Conservation (phyloP, 2,329 filamentous ascomycete species). For the Nannizziopsis arthrosporioides region DNA sequence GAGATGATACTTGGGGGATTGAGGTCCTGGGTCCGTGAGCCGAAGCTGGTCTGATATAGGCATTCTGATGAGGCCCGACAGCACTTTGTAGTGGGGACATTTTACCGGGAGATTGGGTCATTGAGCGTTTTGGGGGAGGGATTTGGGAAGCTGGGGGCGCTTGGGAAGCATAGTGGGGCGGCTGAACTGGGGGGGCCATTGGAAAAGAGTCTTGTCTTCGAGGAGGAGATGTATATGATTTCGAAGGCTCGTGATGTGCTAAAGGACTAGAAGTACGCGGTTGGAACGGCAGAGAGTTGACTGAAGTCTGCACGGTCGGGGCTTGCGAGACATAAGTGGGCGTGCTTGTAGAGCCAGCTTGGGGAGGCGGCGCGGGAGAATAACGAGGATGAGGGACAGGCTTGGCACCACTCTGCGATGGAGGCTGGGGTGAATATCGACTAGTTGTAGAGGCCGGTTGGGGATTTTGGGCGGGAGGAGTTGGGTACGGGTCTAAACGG, state of each 20-base stretch:
- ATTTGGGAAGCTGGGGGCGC: constrained; percentile 19
- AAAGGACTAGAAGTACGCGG: constrained; percentile 55
- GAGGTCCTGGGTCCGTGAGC: constrained; percentile 35
- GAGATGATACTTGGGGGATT: constrained; percentile 25
- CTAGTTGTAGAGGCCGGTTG: constrained; percentile 17
- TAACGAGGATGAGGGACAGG: constrained; percentile 32
- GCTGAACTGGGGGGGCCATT: not conserved
- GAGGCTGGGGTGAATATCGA: constrained; percentile 35
- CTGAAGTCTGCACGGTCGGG: constrained; percentile 17
- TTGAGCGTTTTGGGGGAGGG: constrained; percentile 39
- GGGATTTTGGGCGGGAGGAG: constrained; percentile 15
- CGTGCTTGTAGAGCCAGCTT: constrained; percentile 20
- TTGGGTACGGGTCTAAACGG: constrained; percentile 25
- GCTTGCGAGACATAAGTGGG: constrained; percentile 34
- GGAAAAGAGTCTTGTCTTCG: constrained; percentile 2
- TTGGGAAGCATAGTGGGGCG: not conserved
- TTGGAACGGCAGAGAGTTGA: constrained; percentile 41
- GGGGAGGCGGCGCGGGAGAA: constrained; percentile 35
- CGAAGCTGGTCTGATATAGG: constrained; percentile 44
- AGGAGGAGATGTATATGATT: not conserved
- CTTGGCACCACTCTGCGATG: constrained; percentile 24
- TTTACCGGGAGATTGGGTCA: constrained; percentile 49
- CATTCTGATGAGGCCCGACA: constrained; percentile 33
- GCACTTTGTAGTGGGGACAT: constrained; percentile 40
- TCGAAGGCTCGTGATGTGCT: constrained; percentile 35